These are phyloP conservation scores for Leishmania amazonensis DNA, from an alignment of 208 protist genomes.

Conservation along the genomic window DNA sequence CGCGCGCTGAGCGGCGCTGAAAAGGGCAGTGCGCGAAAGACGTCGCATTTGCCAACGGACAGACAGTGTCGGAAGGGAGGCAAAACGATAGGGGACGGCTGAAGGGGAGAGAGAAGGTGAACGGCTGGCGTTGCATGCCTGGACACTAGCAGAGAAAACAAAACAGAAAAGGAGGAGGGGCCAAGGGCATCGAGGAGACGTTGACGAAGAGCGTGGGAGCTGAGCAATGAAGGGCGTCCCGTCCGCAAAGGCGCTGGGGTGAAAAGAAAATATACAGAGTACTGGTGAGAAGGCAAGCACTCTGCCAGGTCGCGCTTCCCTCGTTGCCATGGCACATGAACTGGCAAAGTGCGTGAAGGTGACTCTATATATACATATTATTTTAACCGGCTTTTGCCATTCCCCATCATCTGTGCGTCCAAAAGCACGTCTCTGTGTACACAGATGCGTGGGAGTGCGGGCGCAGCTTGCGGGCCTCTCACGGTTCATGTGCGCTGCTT, in stretches of 20 bases:
- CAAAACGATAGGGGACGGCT: neutral
- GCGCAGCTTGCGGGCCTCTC: neutral
- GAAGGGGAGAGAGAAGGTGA: neutral
- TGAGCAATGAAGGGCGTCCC: neutral
- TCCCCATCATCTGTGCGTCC: neutral
- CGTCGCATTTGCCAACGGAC: neutral
- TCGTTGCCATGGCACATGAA: neutral
- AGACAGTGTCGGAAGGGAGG: neutral
- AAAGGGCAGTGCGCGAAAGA: neutral
- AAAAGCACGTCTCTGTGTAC: neutral
- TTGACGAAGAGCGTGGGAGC: neutral
- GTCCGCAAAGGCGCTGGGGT: neutral
- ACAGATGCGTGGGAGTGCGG: neutral
- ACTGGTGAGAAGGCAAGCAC: no score
- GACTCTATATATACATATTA: neutral
- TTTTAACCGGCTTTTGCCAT: neutral
- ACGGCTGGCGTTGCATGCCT: neutral
- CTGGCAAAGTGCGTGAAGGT: neutral
- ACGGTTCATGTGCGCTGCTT: neutral
- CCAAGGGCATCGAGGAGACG: neutral
- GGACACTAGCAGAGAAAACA: conserved; percentile 4
- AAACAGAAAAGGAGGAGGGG: neutral
- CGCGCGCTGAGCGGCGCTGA: neutral
- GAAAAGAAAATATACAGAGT: neutral
- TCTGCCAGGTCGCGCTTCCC: neutral